Evolutionary conservation across 164 flowering plant genomes (phyloP).

Genomic region (Umbellularia californica): DNA sequence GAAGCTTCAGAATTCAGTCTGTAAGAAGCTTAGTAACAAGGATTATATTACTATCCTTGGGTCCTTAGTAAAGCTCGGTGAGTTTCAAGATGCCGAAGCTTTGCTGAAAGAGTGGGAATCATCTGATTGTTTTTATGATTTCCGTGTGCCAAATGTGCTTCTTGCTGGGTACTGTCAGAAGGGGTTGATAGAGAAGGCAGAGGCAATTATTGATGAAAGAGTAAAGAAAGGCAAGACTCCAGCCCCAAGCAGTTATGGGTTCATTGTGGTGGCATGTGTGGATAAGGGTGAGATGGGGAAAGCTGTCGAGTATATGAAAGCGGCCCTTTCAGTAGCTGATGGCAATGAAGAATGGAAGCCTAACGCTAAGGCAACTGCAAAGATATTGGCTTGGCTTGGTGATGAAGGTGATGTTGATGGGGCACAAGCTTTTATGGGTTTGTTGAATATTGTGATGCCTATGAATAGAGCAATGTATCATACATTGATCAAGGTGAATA

Average conservation of each 20-base stretch:
- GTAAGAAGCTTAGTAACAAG: slow-evolving; percentile 19
- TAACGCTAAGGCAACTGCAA: slow-evolving; percentile 8
- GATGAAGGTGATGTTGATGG: slow-evolving; percentile 25
- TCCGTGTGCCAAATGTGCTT: slow-evolving; percentile 35
- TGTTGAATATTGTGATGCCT: slow-evolving; percentile 9
- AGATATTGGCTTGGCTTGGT: slow-evolving; percentile 31
- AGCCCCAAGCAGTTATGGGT: slow-evolving; percentile 22
- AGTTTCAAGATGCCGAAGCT: slow-evolving; percentile 42
- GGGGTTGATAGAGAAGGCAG: slow-evolving; percentile 42
- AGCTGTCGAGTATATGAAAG: slow-evolving; percentile 39
- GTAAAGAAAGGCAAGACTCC: slow-evolving; percentile 31
- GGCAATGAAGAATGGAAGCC: slow-evolving; percentile 23
- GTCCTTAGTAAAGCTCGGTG: slow-evolving; percentile 38
- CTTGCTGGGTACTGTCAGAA: slow-evolving; percentile 35
- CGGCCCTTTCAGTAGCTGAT: slow-evolving; percentile 23
- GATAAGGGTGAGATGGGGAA: slow-evolving; percentile 21
- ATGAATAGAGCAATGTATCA: slow-evolving; percentile 12
- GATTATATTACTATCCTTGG: slow-evolving; percentile 30
- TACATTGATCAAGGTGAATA: slow-evolving; percentile 14
- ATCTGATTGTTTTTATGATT: slow-evolving; percentile 20
- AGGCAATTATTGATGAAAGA: slow-evolving; percentile 22
- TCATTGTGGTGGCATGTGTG: slow-evolving; percentile 30
- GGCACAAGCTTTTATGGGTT: slow-evolving; percentile 21
- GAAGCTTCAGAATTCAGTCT: slow-evolving; percentile 26
- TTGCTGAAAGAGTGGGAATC: slow-evolving; percentile 43